Percentiles rank a stretch among this genome's conserved stretches.
These are phyloP conservation scores for Zoysia pacifica DNA, from an alignment of 176 grass and related monocot genomes.

Conservation along the genomic window DNA sequence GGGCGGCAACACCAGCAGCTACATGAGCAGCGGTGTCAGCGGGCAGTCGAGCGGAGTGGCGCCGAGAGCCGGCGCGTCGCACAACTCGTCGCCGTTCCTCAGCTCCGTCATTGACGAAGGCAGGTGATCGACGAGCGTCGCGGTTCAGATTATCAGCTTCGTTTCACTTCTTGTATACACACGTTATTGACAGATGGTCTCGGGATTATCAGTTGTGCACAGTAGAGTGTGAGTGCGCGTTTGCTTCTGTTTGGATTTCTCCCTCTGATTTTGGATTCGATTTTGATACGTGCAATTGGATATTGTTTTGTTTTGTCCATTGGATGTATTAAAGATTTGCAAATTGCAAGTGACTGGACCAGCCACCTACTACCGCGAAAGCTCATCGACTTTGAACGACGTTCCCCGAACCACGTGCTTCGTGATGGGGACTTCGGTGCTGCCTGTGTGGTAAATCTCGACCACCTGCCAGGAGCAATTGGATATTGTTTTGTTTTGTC, in stretches of 20 bases:
- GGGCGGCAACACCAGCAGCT: constrained; percentile 42
- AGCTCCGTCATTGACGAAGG: constrained; percentile 8
- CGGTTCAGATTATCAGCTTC: background rate
- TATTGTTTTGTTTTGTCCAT: background rate
- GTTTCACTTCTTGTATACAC: background rate
- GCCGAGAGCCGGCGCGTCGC: background rate
- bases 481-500: background rate
- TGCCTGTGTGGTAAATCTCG: too few relatives aligned
- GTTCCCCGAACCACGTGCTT: background rate
- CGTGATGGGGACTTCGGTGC: background rate
- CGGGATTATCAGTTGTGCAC: background rate
- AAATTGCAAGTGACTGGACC: background rate
- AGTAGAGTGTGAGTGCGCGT: background rate
- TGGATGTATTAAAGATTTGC: background rate
- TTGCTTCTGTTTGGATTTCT: background rate
- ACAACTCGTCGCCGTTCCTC: constrained; percentile 25
- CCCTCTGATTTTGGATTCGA: background rate
- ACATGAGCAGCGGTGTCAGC: constrained; percentile 29
- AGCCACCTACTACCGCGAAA: background rate
- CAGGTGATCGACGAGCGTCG: constrained; percentile 27
- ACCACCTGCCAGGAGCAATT: too few relatives aligned
- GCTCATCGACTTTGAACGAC: background rate
- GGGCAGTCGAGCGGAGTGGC: constrained; percentile 9
- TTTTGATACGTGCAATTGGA: background rate
- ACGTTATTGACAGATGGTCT: background rate